Evolutionary conservation across 2,329 filamentous ascomycete genomes (phyloP), one percentile per base, ranked within the genome.

Genomic region (Daldinia eschscholtzii): DNA sequence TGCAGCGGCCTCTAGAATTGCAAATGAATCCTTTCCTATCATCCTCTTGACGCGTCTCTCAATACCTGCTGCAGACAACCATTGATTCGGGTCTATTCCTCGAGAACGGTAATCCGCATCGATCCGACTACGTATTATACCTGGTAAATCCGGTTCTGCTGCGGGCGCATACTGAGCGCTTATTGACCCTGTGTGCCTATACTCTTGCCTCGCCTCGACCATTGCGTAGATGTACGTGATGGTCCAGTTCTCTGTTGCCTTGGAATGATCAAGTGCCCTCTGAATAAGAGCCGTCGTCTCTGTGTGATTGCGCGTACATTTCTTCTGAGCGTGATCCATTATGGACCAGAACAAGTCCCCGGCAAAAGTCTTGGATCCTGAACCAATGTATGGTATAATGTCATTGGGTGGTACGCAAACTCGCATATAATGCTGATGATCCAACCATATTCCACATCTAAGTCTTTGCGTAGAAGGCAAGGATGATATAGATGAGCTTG

Each of bases 181-280:
- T 30, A 50, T 50, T 4, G 46, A 50, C 3, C 46, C 23, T 10
- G 62, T 67, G 3, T 10, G 55, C 15, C 37, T 61, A 57, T 66
- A 70, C 35, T 72, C 70, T 18, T 64, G 70, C 5, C 70, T 52
- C 23, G 68, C 68, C 42, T 68, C 68, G 23, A 71, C 33, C 68
- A 72, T 72, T 28, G 68, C 68, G 18, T 69, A 44, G 15, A 70
- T 57, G 23, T 66, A 71, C 6, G 37, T 18, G 4, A 67, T 20
- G 2, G 56, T 44, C 65, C 55, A 64, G 18, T 58, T 41, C 20
- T 64, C 30, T 4, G 65, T 72, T 2, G 60, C 62, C 13, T 60
- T 59, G 1, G 70, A 72, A 18, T 72, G 68, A 23, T 33, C 18
- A 12, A 72, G 15, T 5, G 37, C 57, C 37, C 42, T 50, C 15